Evolutionary conservation across 2,329 filamentous ascomycete species (phyloP).

Genomic region (Drechslerella coelobrocha): DNA sequence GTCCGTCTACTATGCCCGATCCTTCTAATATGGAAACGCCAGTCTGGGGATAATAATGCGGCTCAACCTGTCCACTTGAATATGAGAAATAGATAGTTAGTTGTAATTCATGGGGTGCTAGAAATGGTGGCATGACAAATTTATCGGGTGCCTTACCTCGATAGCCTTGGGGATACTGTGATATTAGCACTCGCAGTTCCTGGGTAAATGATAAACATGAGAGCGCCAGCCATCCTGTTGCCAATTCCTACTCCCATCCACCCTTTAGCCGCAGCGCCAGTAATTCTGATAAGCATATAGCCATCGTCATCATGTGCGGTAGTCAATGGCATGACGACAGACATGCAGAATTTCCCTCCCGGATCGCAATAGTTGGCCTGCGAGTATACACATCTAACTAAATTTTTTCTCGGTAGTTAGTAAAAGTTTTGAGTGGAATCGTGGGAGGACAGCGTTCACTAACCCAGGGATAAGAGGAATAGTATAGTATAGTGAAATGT

Average conservation of each 20-base stretch:
- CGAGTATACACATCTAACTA: conserved; percentile 30
- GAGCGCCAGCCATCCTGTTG: conserved; percentile 58
- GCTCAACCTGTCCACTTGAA: conserved; percentile 36
- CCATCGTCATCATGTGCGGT: conserved; percentile 35
- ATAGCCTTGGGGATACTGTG: conserved; percentile 53
- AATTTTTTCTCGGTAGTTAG: not conserved
- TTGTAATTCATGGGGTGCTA: not conserved
- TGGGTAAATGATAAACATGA: conserved; percentile 62
- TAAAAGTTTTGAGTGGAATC: not conserved
- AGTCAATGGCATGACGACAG: conserved; percentile 36
- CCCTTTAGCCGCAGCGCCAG: conserved; percentile 52
- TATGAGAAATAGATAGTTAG: conserved; percentile 2
- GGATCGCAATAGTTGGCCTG: conserved; percentile 47
- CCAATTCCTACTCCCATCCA: conserved; percentile 62
- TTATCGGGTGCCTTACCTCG: conserved; percentile 9
- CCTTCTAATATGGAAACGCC: conserved; percentile 51
- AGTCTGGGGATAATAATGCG: conserved; percentile 47
- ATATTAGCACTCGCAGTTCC: conserved; percentile 56
- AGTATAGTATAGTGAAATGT: conserved; percentile 26
- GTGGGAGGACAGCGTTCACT: not conserved
- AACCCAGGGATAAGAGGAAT: conserved; percentile 35
- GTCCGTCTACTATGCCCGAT: conserved; percentile 51
- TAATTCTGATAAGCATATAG: conserved; percentile 52
- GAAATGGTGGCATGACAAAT: not conserved
- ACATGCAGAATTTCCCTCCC: conserved; percentile 33